Evolutionary conservation across 2,329 filamentous ascomycete species (phyloP).

Genomic region (Apiospora aurea): DNA sequence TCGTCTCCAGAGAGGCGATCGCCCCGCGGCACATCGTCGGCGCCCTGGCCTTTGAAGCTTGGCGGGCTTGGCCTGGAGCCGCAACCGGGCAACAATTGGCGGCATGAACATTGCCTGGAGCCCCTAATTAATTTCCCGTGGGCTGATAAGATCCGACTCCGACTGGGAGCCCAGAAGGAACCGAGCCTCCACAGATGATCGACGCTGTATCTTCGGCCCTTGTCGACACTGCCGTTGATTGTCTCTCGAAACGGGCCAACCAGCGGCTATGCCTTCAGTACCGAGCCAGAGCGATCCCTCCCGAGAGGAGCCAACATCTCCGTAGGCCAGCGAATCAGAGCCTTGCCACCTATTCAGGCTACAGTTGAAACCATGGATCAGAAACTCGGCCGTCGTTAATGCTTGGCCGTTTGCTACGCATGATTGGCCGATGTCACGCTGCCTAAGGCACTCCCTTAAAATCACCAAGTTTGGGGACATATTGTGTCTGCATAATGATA

Average conservation of each 20-base stretch:
- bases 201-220: conserved; percentile 7
- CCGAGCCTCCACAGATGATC: conserved; percentile 20
- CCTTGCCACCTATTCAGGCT: conserved; percentile 7
- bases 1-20: background rate
- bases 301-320: conserved; percentile 16
- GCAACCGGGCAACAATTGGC: conserved; percentile 7
- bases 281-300: conserved; percentile 17
- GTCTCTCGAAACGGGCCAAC: conserved; percentile 10
- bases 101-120: conserved; percentile 11
- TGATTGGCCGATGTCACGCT: conserved; percentile 1
- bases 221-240: conserved; percentile 9
- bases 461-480: conserved; percentile 7
- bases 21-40: conserved; percentile 12
- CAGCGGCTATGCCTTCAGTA: conserved; percentile 2
- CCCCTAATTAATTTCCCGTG: conserved; percentile 19
- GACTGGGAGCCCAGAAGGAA: background rate
- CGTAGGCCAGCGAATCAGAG: conserved; percentile 4
- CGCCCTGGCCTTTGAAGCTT: background rate
- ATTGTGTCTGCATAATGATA: conserved; percentile 1
- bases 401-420: background rate
- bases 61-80: conserved; percentile 6
- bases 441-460: background rate
- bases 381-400: conserved; percentile 3
- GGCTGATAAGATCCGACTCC: conserved; percentile 18
- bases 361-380: conserved; percentile 9